A percentile compares a stretch with the other conserved stretches of the same genome.
Evolutionary conservation across 2,329 filamentous ascomycete genomes (phyloP).

Genomic region (Fusarium phyllophilum): DNA sequence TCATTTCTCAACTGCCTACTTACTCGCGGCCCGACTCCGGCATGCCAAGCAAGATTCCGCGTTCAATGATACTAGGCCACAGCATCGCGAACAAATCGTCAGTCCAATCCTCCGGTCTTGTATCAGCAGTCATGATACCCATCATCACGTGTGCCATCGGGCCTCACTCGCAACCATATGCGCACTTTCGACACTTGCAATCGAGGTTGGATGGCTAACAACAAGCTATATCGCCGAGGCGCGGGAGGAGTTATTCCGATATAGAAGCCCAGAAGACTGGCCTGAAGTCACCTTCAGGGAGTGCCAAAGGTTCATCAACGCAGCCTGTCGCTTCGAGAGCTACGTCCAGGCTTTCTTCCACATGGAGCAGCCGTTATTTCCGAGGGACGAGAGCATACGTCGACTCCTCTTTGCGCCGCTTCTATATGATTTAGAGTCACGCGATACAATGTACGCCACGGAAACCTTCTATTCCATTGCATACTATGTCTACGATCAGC

Average conservation of each 20-base stretch:
- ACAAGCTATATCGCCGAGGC: background rate
- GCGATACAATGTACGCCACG: fast-evolving
- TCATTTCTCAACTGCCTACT: background rate
- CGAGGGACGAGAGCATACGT: background rate
- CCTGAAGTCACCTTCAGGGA: fast-evolving
- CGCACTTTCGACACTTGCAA: background rate
- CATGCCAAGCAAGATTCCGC: background rate
- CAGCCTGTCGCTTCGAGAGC: background rate
- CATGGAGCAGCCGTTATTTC: background rate
- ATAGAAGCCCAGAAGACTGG: too few species aligned
- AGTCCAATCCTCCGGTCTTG: fast-evolving
- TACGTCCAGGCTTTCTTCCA: background rate
- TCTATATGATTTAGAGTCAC: background rate
- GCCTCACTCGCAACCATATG: background rate
- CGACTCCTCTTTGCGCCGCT: background rate
- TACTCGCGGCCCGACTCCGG: background rate
- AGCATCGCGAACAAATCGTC: background rate
- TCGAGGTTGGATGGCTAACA: background rate
- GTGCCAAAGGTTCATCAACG: background rate
- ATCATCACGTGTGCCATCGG: background rate
- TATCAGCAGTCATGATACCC: fast-evolving
- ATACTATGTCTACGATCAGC: background rate
- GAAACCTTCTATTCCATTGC: background rate
- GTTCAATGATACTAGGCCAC: background rate
- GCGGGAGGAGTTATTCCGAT: too few species aligned